Percentiles rank a stretch among this genome's conserved stretches.
These are phyloP conservation scores for Melampsora americana DNA, from an alignment of 1,284 basidiomycete species.

Conservation along the genomic window DNA sequence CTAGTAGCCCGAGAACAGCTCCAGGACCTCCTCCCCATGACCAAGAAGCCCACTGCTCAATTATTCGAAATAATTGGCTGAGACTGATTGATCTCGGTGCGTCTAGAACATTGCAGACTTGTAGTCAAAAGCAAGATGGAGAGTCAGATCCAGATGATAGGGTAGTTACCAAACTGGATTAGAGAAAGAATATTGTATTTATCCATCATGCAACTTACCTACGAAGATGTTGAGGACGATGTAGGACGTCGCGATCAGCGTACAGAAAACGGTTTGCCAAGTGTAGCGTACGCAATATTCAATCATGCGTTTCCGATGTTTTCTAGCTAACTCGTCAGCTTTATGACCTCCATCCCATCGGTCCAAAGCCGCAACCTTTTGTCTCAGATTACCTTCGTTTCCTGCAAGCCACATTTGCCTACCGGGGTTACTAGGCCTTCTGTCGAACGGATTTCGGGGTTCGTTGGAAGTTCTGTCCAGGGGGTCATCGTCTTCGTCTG, in stretches of 20 bases:
- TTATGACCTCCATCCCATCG: conserved; percentile 11
- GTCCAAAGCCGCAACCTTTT: conserved; percentile 5
- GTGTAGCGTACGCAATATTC: conserved; percentile 35
- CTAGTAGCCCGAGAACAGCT: conserved; percentile 32
- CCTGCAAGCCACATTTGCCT: conserved; percentile 6
- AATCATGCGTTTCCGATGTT: conserved; percentile 35
- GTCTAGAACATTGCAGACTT: conserved; percentile 34
- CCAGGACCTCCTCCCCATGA: conserved; percentile 43
- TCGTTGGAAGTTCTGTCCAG: conserved; percentile 12
- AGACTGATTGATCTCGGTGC: conserved; percentile 38
- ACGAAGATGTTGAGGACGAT: conserved; percentile 42
- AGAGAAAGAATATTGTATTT: not conserved
- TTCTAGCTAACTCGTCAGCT: conserved; percentile 6
- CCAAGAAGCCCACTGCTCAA: conserved; percentile 42
- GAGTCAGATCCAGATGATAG: not conserved
- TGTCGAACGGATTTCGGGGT: not conserved
- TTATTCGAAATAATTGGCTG: conserved; percentile 31
- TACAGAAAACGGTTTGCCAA: conserved; percentile 39
- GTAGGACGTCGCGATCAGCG: conserved; percentile 39
- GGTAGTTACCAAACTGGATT: not conserved
- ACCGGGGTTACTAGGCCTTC: not conserved
- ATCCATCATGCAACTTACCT: conserved; percentile 1
- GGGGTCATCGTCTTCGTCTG: conserved; percentile 31
- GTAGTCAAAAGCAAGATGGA: not conserved
- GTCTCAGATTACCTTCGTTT: conserved; percentile 9